A percentile compares a stretch with the other conserved stretches of the same genome.
Conservation (phyloP, 768 basidiomycete species). For the Pleurotus platypus region DNA sequence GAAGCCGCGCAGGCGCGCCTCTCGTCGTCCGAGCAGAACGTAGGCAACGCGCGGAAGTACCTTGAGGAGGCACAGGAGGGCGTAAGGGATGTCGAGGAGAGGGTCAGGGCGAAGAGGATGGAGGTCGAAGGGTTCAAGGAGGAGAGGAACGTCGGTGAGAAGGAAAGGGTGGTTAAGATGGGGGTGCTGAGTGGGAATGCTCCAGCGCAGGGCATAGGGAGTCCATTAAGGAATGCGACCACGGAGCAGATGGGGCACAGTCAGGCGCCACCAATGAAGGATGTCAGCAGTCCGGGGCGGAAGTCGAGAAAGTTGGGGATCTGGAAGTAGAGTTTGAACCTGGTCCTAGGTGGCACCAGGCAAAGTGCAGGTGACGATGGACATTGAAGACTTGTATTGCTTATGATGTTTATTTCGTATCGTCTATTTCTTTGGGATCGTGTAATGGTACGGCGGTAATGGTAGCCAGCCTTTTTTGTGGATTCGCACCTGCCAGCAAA, state of each 20-base stretch:
- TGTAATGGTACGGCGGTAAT: no score
- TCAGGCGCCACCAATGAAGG: no score
- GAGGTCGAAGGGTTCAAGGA: conserved; percentile 67
- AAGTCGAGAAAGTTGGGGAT: neutral
- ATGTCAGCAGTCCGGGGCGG: neutral
- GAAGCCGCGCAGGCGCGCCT: conserved; percentile 49
- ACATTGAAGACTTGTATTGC: no score
- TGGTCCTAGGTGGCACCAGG: neutral
- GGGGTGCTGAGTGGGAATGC: conserved; percentile 29
- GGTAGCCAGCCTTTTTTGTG: no score
- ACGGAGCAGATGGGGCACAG: no score
- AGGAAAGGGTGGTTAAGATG: conserved; percentile 55
- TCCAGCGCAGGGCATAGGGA: no score
- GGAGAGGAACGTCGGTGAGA: conserved; percentile 69
- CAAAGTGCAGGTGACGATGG: no score
- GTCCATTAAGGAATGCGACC: no score
- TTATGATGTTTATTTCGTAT: no score
- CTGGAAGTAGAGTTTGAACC: neutral
- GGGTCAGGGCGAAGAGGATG: conserved; percentile 56
- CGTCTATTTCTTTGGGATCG: no score
- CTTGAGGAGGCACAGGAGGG: conserved; percentile 39
- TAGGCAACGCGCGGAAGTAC: conserved; percentile 51
- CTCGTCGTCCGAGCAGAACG: conserved; percentile 38
- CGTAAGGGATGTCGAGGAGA: neutral
- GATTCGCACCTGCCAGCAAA: no score